Conservation (phyloP, 2,329 filamentous ascomycete genomes). For the Leptographium procerum region DNA sequence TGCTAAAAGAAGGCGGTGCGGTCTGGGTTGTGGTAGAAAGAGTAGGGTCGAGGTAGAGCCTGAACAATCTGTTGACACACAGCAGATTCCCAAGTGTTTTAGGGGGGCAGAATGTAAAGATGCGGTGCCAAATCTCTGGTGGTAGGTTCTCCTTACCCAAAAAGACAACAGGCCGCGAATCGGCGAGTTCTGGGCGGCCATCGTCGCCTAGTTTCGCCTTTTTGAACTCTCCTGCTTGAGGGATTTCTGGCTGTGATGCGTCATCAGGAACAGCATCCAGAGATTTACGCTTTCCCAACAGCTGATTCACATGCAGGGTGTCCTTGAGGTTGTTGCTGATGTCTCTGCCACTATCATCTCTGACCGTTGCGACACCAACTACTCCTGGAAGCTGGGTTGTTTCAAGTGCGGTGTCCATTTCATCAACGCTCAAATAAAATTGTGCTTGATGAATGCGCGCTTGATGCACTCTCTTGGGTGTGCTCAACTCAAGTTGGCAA, state of each 20-base stretch:
- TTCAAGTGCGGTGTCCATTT: not conserved
- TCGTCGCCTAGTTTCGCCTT: conserved; percentile 17
- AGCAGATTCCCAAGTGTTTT: conserved; percentile 52
- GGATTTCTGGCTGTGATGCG: not conserved
- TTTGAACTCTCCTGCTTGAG: conserved; percentile 12
- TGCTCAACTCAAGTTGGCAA: not conserved
- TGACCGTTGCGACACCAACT: not conserved
- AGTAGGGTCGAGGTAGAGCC: conserved; percentile 43
- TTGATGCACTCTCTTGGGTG: not conserved
- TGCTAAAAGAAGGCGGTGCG: conserved; percentile 12
- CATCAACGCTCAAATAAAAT: not conserved
- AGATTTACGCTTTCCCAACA: conserved; percentile 19
- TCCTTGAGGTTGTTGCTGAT: not conserved
- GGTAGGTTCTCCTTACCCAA: conserved; percentile 30
- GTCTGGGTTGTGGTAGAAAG: conserved; percentile 1
- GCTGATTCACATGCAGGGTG: not conserved
- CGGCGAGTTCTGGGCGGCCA: not conserved
- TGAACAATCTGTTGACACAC: conserved; percentile 56
- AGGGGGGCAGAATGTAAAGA: conserved; percentile 57
- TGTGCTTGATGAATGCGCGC: not conserved
- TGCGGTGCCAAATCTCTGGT: conserved; percentile 56
- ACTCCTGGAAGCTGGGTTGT: not conserved
- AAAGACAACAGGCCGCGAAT: not conserved
- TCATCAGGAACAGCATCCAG: conserved; percentile 6
- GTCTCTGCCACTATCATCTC: not conserved